Evolutionary conservation across 2,329 filamentous ascomycete genomes (phyloP).

Genomic region (Ophiostoma sp.): DNA sequence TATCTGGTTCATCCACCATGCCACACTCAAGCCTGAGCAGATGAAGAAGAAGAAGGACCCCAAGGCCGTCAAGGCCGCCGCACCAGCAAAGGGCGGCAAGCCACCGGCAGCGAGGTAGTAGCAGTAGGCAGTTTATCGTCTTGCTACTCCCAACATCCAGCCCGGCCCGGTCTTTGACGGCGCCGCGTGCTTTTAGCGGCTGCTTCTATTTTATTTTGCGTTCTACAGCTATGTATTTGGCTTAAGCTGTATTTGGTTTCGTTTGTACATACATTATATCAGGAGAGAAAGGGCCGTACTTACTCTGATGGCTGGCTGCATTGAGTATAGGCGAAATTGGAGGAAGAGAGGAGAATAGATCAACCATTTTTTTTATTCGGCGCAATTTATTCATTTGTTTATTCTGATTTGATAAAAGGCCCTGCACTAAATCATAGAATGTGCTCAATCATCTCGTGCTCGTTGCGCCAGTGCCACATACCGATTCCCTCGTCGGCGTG

Average conservation of each 20-base stretch:
- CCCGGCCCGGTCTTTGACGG: not conserved
- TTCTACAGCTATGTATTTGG: not conserved
- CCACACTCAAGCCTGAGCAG: slow-evolving; percentile 57
- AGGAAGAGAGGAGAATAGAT: not conserved
- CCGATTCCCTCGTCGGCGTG: slow-evolving; percentile 11
- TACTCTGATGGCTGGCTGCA: slow-evolving; percentile 27
- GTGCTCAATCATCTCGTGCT: slow-evolving; percentile 12
- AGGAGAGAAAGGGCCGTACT: not conserved
- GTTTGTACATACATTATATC: not conserved
- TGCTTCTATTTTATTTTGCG: not conserved
- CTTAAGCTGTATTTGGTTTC: not conserved
- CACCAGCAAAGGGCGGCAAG: slow-evolving; percentile 35
- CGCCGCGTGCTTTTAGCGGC: not conserved
- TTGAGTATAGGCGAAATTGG: slow-evolving; percentile 17
- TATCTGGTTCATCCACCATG: slow-evolving; percentile 55
- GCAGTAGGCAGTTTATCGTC: not conserved
- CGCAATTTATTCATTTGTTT: not conserved
- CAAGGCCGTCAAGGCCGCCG: slow-evolving; percentile 36
- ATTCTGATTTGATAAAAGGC: not conserved
- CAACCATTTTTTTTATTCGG: not conserved
- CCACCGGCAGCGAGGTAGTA: slow-evolving; percentile 26
- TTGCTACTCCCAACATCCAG: not conserved
- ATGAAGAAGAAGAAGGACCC: slow-evolving; percentile 44
- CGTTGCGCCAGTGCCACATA: slow-evolving; percentile 17
- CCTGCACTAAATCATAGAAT: not conserved